Base-by-base conservation (phyloP, 1,284 basidiomycete species). In the Naganishia albida region DNA sequence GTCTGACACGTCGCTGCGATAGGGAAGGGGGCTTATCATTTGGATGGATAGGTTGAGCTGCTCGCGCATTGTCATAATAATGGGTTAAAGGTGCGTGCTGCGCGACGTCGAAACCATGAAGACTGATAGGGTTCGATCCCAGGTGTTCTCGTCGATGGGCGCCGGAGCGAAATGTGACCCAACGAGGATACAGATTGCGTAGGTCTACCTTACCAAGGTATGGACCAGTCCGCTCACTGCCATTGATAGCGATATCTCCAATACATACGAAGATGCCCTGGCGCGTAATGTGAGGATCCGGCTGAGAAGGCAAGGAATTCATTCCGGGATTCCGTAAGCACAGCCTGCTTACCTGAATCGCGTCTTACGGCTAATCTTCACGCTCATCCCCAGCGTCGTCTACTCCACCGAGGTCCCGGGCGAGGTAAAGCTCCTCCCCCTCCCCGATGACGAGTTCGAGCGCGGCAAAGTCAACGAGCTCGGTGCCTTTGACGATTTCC, bases 121-220 rank as follows among this genome's bases (percentile, higher is more conserved):
- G 3, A 26, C 18, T 43, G 8, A 53, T 23, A 25, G 15, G 23
- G 30, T 6, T 38, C 7, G 20, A 7, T 20, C 3, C 18, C 34
- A 89, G 87, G 89, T 96, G 20, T 96, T 99, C 78, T 91, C 93
- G 1, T 93, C 92, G 20, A 96, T 99, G 92, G 96, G 96, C 48
- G 92, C 95, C 0, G 89, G 94, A n/a, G 91, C 94, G 7, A 99
- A 99, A 80, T 85, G 85, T 67, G 96, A 99, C 76, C 93, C 96
- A 0, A 96, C 93, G 4, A 85, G 93, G 38, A 85, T 99, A 28
- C 95, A 98, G 78, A 96, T 99, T 67, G 82, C 81, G 80, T 81
- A 50, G 67, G 78, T 57, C 10, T n/a, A 15, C 23, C 4, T 28
- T 1, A 38, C 7, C 56, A 30, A 44, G 28, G 26, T 59, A 12